Conservation (phyloP, 371 early-diverging fungal genomes). For the Mortierella sp. region DNA sequence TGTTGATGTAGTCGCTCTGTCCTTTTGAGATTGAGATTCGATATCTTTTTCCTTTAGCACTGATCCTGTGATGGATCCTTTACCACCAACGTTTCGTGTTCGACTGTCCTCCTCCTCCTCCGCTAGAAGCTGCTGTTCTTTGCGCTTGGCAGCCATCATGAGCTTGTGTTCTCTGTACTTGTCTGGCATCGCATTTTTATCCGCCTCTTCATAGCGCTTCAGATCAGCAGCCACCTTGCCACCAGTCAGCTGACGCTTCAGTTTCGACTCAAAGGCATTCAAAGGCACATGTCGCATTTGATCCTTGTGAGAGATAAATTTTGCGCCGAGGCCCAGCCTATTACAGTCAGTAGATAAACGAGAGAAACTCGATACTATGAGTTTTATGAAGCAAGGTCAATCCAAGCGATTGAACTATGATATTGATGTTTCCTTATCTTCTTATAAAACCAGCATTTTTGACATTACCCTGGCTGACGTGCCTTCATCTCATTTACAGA, state of each 20-base stretch:
- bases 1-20: neutral
- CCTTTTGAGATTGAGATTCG: neutral
- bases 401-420: neutral
- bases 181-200: slow-evolving; percentile 57
- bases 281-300: slow-evolving; percentile 59
- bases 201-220: slow-evolving; percentile 59
- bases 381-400: neutral
- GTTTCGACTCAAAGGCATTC: slow-evolving; percentile 49
- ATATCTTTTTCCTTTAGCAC: neutral
- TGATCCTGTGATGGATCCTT: neutral
- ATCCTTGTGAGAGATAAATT: slow-evolving; percentile 66
- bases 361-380: neutral
- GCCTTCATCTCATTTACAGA: slow-evolving; percentile 32
- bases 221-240: slow-evolving; percentile 49
- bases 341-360: neutral
- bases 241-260: slow-evolving; percentile 53
- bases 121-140: slow-evolving; percentile 37
- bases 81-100: slow-evolving; percentile 38
- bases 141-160: slow-evolving; percentile 47
- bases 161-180: slow-evolving; percentile 40
- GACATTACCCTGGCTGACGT: slow-evolving; percentile 43
- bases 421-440: slow-evolving; percentile 2
- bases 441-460: neutral
- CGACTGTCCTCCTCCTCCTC: slow-evolving; percentile 62
- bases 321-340: slow-evolving; percentile 70